Evolutionary conservation across 352 stramenopile genomes (phyloP).

Genomic region (Phytophthora sojae): DNA sequence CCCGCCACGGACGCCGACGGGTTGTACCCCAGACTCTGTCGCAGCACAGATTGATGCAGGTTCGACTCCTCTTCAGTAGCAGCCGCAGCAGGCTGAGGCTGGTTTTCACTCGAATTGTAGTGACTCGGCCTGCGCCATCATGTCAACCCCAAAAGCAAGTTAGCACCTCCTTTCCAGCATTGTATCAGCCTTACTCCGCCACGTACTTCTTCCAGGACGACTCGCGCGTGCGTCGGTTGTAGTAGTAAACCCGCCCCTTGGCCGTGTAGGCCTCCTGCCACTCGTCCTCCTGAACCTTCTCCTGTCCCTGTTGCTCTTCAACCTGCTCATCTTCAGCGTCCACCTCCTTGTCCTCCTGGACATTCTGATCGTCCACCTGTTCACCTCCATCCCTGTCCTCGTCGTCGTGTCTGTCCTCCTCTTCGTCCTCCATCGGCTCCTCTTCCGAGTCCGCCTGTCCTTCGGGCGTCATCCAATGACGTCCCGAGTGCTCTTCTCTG

Average conservation of each 20-base stretch:
- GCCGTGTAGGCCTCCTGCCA: constrained; percentile 88
- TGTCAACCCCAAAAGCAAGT: constrained; percentile 1
- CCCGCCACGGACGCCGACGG: constrained; percentile 25
- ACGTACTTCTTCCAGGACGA: constrained; percentile 86
- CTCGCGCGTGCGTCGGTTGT: constrained; percentile 86
- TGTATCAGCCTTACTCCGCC: background rate
- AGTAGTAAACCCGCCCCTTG: constrained; percentile 90
- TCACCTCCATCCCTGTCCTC: background rate
- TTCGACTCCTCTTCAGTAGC: constrained; percentile 20
- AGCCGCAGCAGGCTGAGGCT: constrained; percentile 16
- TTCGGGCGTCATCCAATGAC: constrained; percentile 18
- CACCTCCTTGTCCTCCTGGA: constrained; percentile 1
- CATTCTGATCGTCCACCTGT: background rate
- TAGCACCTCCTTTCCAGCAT: constrained; percentile 1
- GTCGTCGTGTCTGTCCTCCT: background rate
- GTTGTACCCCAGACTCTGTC: constrained; percentile 46
- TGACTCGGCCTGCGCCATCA: constrained; percentile 32
- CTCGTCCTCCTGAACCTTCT: constrained; percentile 48
- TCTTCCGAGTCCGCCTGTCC: constrained; percentile 13
- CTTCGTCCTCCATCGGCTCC: constrained; percentile 21
- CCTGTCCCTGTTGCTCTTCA: constrained; percentile 19
- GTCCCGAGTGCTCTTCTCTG: constrained; percentile 3
- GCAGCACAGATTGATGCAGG: constrained; percentile 29
- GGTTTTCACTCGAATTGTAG: constrained; percentile 21
- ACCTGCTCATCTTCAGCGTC: constrained; percentile 1